These are phyloP conservation scores for Wickerhamiella pararugosa DNA, from an alignment of 1,139 yeast genomes.

Conservation along the genomic window DNA sequence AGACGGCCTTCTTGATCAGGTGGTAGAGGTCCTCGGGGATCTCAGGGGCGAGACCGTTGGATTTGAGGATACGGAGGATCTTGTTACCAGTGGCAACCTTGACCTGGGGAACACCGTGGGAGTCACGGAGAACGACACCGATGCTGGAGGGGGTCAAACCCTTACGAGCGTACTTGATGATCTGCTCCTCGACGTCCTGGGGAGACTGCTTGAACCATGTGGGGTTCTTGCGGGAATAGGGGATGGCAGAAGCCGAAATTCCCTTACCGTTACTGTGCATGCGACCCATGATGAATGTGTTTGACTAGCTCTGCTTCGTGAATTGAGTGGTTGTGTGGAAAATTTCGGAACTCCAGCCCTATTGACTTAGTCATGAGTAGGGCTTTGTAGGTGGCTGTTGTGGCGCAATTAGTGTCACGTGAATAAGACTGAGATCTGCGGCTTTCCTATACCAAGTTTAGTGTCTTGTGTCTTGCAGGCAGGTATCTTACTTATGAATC, in stretches of 20 bases:
- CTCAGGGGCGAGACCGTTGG: conserved; percentile 99
- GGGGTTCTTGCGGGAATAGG: conserved; percentile 98
- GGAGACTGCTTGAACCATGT: conserved; percentile 98
- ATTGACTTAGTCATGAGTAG: no score
- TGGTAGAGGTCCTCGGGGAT: conserved; percentile 99
- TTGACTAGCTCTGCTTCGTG: neutral
- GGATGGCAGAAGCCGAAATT: conserved; percentile 97
- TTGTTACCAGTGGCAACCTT: conserved; percentile 98
- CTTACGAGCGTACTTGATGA: conserved; percentile 98
- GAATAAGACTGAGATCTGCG: no score
- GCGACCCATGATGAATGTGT: conserved; percentile 38
- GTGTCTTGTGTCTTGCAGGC: no score
- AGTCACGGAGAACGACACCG: conserved; percentile 98
- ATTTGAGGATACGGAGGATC: conserved; percentile 96
- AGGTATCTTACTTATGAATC: no score
- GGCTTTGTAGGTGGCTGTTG: no score
- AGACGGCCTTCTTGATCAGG: conserved; percentile 98
- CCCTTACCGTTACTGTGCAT: conserved; percentile 84
- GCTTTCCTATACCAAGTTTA: no score
- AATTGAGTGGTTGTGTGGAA: neutral
- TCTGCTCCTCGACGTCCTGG: conserved; percentile 94
- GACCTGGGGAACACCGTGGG: conserved; percentile 98
- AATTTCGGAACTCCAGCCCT: no score
- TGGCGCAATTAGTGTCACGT: no score
- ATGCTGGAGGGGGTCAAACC: conserved; percentile 99